These are phyloP conservation scores for Emiliania huxleyi DNA, from an alignment of 78 protist genomes.

Conservation along the genomic window DNA sequence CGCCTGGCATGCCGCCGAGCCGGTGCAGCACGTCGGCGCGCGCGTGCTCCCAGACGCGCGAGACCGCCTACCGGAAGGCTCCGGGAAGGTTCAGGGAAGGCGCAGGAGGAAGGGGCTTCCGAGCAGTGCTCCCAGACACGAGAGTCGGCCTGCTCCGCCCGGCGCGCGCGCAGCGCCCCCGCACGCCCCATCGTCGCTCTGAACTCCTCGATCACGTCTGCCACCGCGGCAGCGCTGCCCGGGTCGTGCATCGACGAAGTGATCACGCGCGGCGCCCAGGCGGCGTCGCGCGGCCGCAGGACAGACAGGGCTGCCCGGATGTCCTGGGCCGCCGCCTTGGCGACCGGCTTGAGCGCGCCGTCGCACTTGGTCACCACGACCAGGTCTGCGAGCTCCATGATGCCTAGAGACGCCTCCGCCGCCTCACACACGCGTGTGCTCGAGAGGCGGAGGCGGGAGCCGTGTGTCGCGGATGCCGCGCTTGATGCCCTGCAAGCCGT, in stretches of 20 bases:
- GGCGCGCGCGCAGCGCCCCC: no score
- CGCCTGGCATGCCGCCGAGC: not conserved
- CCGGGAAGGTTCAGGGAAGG: no score
- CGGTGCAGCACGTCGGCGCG: not conserved
- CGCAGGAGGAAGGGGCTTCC: no score
- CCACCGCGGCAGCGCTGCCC: not conserved
- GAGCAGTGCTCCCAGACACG: no score
- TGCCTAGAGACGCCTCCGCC: no score
- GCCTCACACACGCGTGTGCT: no score
- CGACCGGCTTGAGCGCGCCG: slow-evolving; percentile 49
- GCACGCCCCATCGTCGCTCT: not conserved
- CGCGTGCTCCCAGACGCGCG: not conserved
- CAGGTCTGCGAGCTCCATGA: slow-evolving; percentile 88
- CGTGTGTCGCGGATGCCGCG: no score
- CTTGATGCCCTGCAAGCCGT: slow-evolving; percentile 96
- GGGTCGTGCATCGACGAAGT: not conserved
- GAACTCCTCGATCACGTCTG: not conserved
- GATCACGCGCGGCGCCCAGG: not conserved
- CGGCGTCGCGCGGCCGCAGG: not conserved
- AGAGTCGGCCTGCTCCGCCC: no score
- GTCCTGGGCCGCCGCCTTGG: not conserved
- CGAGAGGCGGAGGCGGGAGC: no score
- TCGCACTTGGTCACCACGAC: slow-evolving; percentile 88
- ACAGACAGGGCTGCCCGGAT: not conserved
- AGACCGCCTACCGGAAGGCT: not conserved